Base-by-base conservation (phyloP, 768 basidiomycete species). In the Favolaschia claudopus region DNA sequence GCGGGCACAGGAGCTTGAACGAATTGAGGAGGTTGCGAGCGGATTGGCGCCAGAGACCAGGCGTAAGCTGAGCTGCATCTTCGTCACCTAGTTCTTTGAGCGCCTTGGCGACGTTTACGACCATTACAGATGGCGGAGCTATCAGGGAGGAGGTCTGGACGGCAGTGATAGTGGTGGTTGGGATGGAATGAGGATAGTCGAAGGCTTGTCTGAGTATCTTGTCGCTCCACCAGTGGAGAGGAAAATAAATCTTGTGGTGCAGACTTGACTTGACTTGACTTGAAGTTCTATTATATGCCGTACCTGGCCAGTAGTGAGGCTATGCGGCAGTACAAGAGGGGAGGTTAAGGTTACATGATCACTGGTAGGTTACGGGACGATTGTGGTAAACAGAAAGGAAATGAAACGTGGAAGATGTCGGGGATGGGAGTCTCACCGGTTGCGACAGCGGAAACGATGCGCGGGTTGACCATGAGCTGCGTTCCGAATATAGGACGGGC, bases 401-500 rank as follows among this genome's bases (percentile, higher is more conserved):
- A 9, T 4, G 48, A 36, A 13, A 50, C 17, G 32, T 36, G 48
- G 8, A 24, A 50, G 22, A 36, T 7, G 34, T 50, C 48, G 13
- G 48, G 48, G n/a, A 50, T 34, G 5, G 5, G 8, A n/a, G 32
- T 27, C 14, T 27, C 12, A 27, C 9, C 45, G 13, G 45, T 15
- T 5, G 22, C 10, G 13, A 29, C 29, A 29, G 45, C 14, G 45
- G 45, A 46, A 14, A 46, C 22, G 25, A 20, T 10, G n/a, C 25
- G 45, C 6, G 45, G 45, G 29, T 46, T 46, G 13, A 14, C 7
- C 24, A 46, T 13, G 13, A 28, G 20, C 4, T 17, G 28, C 45
- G 48, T 50, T n/a, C 48, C 48, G 19, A 36, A 34, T 12, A 50
- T 50, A 24, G 48, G 48, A 6, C 48, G 32, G 9, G 48, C 19